A percentile compares a stretch with the other conserved stretches of the same genome.
Conservation (phyloP, 2,329 filamentous ascomycete genomes). For the Neopestalotiopsis sp. region DNA sequence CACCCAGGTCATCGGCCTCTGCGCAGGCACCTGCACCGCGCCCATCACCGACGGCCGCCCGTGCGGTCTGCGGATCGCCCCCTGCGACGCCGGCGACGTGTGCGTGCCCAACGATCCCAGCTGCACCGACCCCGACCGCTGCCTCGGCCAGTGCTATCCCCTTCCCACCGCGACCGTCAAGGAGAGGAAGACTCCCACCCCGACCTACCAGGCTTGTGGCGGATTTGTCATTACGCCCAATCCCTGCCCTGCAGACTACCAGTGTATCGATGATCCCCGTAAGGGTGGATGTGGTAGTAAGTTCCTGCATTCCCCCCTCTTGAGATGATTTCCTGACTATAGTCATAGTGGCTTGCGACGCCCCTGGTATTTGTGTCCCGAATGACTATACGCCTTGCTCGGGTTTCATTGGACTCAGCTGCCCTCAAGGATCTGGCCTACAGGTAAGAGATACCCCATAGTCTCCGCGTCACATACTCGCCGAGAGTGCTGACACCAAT, state of each 20-base stretch:
- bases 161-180: neutral
- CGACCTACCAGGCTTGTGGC: slow-evolving; percentile 17
- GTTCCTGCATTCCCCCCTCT: neutral
- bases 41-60: neutral
- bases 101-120: neutral
- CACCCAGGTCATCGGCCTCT: neutral
- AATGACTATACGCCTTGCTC: slow-evolving; percentile 12
- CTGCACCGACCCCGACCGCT: neutral
- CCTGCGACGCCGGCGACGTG: neutral
- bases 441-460: neutral
- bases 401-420: slow-evolving; percentile 13
- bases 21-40: neutral
- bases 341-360: slow-evolving; percentile 15
- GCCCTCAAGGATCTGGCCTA: neutral
- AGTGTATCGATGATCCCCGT: slow-evolving; percentile 17
- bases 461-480: neutral
- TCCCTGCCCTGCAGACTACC: slow-evolving; percentile 11
- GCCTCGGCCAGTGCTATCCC: neutral
- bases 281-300: neutral
- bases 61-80: neutral
- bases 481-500: neutral
- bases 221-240: slow-evolving; percentile 11
- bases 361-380: slow-evolving; percentile 21
- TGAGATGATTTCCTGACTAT: neutral
- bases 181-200: neutral